Evolutionary conservation across 805 yeast species (phyloP), one percentile per base, ranked within the genome.

Genomic region (Kluyveromyces nonfermentans): DNA sequence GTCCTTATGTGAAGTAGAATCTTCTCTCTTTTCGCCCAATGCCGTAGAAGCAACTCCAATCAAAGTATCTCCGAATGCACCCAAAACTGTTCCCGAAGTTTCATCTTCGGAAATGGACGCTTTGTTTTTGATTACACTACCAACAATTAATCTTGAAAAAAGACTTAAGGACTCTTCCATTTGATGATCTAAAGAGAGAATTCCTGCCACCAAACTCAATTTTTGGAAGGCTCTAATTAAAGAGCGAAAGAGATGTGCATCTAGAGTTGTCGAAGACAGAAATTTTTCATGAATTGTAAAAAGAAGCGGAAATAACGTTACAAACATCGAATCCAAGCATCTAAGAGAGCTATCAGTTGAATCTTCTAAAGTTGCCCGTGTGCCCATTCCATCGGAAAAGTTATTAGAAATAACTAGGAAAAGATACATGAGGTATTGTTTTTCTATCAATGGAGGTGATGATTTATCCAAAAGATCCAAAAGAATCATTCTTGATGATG

Each of bases 401-500:
- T 73, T 59, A 40, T 72, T 70, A 2, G 80, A 52, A 32, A 81
- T 71, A 14, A 69, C 68, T 40, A 80, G 65, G 0, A 84, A 70
- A 30, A 90, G 68, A 57, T 69, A 75, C 40, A 76, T 66, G 1
- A 77, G 60, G 46, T 93, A 89, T 0, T 82, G 73, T 5, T 68
- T 68, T 2, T 93, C 85, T 2, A 72, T 65, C 1, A 68, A 55
- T 0, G 96, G 96, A 0, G 96, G 80, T 21, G 85, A 94, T 0
- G 67, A 52, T 54, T 88, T 88, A 57, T 90, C 97, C 19, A 93
- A 69, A 42, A 81, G 74, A 44, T 90, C 96, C 25, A 89, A 68
- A 45, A 78, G 73, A 12, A 78, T 65, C 0, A 80, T 69, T 50
- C 78, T 75, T 38, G 74, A 62, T 2, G 68, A 56, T 0, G 85